phyloP scores from a whole-genome alignment of 1,284 basidiomycete species.

The Hypsizygus ulmarius region DNA sequence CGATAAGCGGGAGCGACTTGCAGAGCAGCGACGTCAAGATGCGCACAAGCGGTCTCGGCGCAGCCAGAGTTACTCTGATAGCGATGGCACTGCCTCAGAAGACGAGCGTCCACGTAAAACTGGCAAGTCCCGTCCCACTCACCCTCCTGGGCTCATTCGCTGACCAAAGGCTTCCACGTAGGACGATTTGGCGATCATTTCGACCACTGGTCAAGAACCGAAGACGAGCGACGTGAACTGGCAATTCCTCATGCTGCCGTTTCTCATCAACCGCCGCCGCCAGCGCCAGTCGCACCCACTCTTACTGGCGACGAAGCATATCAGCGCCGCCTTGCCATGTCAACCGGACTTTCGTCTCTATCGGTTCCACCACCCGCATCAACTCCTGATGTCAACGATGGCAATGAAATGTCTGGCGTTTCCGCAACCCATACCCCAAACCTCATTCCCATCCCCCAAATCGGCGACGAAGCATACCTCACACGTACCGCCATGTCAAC shows the following conservation, averaged over 20 bases:
- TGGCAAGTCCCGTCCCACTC: slow-evolving; percentile 41
- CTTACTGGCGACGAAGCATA: slow-evolving; percentile 65
- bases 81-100: slow-evolving; percentile 59
- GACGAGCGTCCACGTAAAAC: slow-evolving; percentile 70
- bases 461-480: slow-evolving; percentile 72
- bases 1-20: slow-evolving; percentile 61
- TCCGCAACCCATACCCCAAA: slow-evolving; percentile 18
- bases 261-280: slow-evolving; percentile 26
- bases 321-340: slow-evolving; percentile 57
- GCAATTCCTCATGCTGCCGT: slow-evolving; percentile 7
- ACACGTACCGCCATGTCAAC: slow-evolving; percentile 58
- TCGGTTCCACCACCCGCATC: slow-evolving; percentile 18
- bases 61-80: slow-evolving; percentile 63
- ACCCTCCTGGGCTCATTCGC: slow-evolving; percentile 3
- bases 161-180: slow-evolving; percentile 25
- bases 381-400: slow-evolving; percentile 20
- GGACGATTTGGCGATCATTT: slow-evolving; percentile 56
- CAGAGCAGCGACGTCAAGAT: slow-evolving; percentile 54
- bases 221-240: slow-evolving; percentile 42
- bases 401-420: slow-evolving; percentile 32
- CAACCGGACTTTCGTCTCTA: slow-evolving; percentile 23
- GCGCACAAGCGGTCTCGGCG: slow-evolving; percentile 60
- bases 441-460: slow-evolving; percentile 33
- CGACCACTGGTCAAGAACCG: slow-evolving; percentile 53
- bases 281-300: slow-evolving; percentile 33